Conservation (phyloP, 169 alveolate genomes). For the Sarcocystis neurona region DNA sequence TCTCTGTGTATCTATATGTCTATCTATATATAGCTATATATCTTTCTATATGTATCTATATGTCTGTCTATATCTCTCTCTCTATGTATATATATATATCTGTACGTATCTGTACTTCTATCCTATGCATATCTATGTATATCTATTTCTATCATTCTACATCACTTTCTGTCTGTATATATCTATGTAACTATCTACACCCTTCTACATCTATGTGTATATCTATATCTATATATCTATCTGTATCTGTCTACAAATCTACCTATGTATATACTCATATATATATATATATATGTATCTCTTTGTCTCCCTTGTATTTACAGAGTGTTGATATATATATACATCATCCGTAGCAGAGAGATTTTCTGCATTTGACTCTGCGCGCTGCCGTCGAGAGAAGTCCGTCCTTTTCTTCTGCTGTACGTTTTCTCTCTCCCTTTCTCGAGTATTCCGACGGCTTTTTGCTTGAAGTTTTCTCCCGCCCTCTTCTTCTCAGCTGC, state of each 20-base stretch:
- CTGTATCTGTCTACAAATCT: neutral
- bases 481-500: neutral
- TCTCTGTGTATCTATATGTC: no score
- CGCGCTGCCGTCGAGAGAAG: neutral
- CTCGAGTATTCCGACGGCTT: neutral
- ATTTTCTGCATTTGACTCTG: neutral
- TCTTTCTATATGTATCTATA: no score
- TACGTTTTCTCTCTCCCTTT: neutral
- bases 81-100: neutral
- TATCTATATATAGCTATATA: no score
- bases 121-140: neutral
- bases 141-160: neutral
- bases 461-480: neutral
- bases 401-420: neutral
- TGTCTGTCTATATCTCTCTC: neutral
- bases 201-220: neutral
- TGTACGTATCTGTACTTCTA: neutral
- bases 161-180: no score
- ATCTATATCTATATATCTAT: no score
- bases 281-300: neutral
- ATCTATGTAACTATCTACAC: no score
- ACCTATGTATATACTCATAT: neutral
- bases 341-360: neutral
- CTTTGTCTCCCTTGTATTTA: neutral
- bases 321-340: neutral